phyloP scores from a whole-genome alignment of 1,139 yeast genomes.

The Scheffersomyces titani region DNA sequence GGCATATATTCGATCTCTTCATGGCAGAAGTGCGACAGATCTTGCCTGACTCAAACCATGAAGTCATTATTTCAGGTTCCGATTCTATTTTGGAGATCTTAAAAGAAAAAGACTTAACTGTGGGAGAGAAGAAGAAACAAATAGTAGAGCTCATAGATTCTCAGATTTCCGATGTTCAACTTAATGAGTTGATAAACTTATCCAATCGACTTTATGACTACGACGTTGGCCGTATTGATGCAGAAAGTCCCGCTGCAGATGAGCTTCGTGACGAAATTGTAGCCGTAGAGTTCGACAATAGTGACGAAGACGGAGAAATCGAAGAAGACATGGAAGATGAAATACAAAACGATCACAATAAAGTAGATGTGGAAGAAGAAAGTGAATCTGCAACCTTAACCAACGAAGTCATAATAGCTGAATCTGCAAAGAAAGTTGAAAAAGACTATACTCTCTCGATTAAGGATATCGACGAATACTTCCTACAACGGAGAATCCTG shows the following conservation, averaged over 20 bases:
- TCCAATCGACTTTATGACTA: constrained; percentile 62
- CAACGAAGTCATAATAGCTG: neutral
- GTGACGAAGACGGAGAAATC: constrained; percentile 39
- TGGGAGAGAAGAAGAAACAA: constrained; percentile 34
- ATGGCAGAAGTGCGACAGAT: constrained; percentile 27
- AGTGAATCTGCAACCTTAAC: constrained; percentile 2
- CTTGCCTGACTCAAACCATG: constrained; percentile 43
- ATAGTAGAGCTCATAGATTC: constrained; percentile 46
- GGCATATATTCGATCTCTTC: constrained; percentile 31
- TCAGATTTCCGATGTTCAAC: constrained; percentile 44
- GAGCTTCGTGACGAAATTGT: constrained; percentile 30
- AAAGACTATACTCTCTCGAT: constrained; percentile 13
- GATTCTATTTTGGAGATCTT: constrained; percentile 66
- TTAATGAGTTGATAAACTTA: constrained; percentile 55
- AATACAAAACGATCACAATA: constrained; percentile 24
- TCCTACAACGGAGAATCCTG: constrained; percentile 23
- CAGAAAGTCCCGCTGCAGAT: constrained; percentile 25
- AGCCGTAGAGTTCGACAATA: constrained; percentile 48
- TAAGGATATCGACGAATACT: constrained; percentile 24
- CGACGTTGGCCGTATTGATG: constrained; percentile 19
- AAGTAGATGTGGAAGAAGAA: constrained; percentile 20
- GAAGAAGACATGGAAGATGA: constrained; percentile 24
- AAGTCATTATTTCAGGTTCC: constrained; percentile 55
- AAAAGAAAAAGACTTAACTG: constrained; percentile 37
- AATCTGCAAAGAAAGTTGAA: neutral